These are phyloP conservation scores for Blechomonas ayalai DNA, from an alignment of 208 protist genomes.

Conservation along the genomic window DNA sequence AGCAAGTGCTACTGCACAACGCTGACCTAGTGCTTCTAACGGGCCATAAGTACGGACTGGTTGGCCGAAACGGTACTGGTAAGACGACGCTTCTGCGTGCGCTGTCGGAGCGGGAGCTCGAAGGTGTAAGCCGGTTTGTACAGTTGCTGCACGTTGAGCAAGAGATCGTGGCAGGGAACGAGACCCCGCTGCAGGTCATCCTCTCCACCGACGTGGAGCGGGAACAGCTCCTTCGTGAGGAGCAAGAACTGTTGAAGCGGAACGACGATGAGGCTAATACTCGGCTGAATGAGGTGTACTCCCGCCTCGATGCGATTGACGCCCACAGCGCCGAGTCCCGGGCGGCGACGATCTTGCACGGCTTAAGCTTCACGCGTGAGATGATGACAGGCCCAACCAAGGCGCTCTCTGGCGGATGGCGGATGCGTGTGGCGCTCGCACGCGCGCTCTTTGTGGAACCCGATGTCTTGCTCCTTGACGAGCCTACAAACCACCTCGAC, in stretches of 20 bases:
- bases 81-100: conserved; percentile 95
- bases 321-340: conserved; percentile 90
- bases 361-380: conserved; percentile 93
- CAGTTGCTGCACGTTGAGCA: conserved; percentile 98
- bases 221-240: conserved; percentile 83
- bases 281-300: conserved; percentile 92
- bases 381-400: conserved; percentile 90
- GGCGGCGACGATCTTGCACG: conserved; percentile 80
- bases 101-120: conserved; percentile 88
- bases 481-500: conserved; percentile 98
- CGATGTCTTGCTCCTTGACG: conserved; percentile 94
- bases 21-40: conserved; percentile 76
- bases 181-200: conserved; percentile 87
- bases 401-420: conserved; percentile 93
- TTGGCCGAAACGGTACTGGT: conserved; percentile 93
- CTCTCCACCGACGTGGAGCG: conserved; percentile 91
- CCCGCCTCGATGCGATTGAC: conserved; percentile 93
- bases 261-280: conserved; percentile 65
- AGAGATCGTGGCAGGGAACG: conserved; percentile 85
- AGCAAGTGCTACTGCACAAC: conserved; percentile 73
- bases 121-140: conserved; percentile 93
- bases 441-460: conserved; percentile 95
- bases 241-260: conserved; percentile 84
- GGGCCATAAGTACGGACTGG: conserved; percentile 94
- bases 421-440: conserved; percentile 97